Base-by-base conservation (phyloP, 2,329 filamentous ascomycete species). In the Trichoderma citrinoviride region DNA sequence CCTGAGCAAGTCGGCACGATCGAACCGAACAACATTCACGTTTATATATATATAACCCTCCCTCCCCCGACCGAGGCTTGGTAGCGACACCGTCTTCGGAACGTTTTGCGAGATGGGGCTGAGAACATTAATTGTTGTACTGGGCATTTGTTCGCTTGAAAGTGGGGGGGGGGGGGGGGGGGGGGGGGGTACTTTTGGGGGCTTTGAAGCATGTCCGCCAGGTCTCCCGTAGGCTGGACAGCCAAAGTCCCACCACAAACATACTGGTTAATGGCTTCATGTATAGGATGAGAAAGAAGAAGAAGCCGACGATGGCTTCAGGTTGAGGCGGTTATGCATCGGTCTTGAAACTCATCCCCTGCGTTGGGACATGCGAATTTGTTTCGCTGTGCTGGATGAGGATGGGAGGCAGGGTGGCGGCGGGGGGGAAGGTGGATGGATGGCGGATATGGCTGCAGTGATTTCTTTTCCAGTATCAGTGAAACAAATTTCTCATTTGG, bases 191-290 rank as follows among this genome's bases (percentile, higher is more conserved):
- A n/a, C n/a, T n/a, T n/a, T n/a, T n/a, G n/a, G 58, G 27, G 46
- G 37, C 29, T 65, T 19, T 52, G 29, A 25, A 54, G 66, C 7
- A 29, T 61, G 66, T 64, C 46, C 50, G 67, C 68, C 58, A 62
- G 55, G 67, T 68, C 67, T 67, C 66, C 67, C 67, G 67, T 61
- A 64, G 67, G 67, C 66, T 58, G 65, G 63, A 47, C 43, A 33
- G 27, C 10, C 41, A 57, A 3, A 47, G 33, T 41, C 21, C 27
- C 21, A 49, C 23, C 15, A 7, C 40, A 41, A 46, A 23, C 17
- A 23, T 23, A 37, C 17, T 10, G 21, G 6, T 57, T 2, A 40
- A 19, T 43, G 15, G 17, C 3, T 50, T 50, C 7, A 40, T n/a
- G 17, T 21, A 5, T 23, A 17, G 40, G 33, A 40, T 2, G 40